Conservation (phyloP, 2,329 filamentous ascomycete genomes). For the Cladosporium sp. region DNA sequence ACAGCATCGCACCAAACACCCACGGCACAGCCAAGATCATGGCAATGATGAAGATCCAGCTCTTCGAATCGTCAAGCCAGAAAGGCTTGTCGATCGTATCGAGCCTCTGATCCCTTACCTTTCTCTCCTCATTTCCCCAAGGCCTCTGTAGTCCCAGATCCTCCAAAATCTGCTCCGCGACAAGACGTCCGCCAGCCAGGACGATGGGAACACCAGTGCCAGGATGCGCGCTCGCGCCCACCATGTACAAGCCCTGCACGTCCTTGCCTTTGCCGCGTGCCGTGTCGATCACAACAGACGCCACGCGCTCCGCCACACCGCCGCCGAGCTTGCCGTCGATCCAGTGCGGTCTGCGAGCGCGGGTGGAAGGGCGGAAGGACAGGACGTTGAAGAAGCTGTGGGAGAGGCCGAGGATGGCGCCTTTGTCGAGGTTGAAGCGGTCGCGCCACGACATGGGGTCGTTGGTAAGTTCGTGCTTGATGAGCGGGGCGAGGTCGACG, state of each 20-base stretch:
- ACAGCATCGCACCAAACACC: slow-evolving; percentile 22
- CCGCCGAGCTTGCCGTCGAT: slow-evolving; percentile 39
- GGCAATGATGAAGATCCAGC: slow-evolving; percentile 24
- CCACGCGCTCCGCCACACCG: slow-evolving; percentile 28
- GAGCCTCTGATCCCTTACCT: slow-evolving; percentile 27
- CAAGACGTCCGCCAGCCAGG: slow-evolving; percentile 67
- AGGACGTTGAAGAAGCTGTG: slow-evolving; percentile 75
- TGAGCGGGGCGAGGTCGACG: slow-evolving; percentile 51
- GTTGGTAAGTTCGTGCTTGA: slow-evolving; percentile 65
- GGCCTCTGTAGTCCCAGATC: slow-evolving; percentile 42
- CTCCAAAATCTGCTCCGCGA: slow-evolving; percentile 53
- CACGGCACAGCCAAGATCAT: slow-evolving; percentile 25
- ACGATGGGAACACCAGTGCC: slow-evolving; percentile 75
- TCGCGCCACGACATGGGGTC: slow-evolving; percentile 65
- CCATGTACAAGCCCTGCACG: slow-evolving; percentile 63
- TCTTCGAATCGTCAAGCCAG: slow-evolving; percentile 30
- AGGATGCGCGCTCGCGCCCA: slow-evolving; percentile 73
- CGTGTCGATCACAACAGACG: slow-evolving; percentile 30
- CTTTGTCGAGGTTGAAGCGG: slow-evolving; percentile 72
- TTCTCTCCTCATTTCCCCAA: slow-evolving; percentile 37
- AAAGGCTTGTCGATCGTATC: slow-evolving; percentile 32
- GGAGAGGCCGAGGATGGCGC: slow-evolving; percentile 69
- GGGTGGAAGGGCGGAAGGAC: slow-evolving; percentile 64
- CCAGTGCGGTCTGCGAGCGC: slow-evolving; percentile 50
- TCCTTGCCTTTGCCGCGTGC: slow-evolving; percentile 31